Conservation (phyloP, 441 rosid genomes). For the Syzygium malaccense region DNA sequence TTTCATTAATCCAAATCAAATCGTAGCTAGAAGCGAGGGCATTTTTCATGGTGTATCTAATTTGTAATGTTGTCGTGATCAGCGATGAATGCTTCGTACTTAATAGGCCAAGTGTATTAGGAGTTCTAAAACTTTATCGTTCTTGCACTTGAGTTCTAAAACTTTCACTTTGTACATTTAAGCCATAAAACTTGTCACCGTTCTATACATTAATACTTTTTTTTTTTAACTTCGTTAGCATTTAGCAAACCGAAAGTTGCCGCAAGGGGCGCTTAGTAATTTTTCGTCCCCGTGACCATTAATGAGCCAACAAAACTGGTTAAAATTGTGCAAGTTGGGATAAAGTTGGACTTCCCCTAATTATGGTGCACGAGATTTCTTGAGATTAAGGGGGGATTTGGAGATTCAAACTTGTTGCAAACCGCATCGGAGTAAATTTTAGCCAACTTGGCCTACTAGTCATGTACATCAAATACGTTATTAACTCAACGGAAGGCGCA, state of each 20-base stretch:
- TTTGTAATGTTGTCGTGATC: not conserved
- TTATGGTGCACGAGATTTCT: not conserved
- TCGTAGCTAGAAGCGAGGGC: not conserved
- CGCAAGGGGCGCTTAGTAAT: not conserved
- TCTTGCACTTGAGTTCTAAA: not conserved
- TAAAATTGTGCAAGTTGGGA: no score
- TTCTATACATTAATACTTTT: no score
- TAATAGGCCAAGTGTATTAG: not conserved
- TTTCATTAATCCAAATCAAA: not conserved
- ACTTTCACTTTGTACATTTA: no score
- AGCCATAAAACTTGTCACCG: not conserved
- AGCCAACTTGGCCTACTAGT: not conserved
- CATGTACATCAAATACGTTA: not conserved
- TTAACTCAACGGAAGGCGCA: not conserved
- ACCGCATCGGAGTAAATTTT: not conserved
- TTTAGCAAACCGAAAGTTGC: not conserved
- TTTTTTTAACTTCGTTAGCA: no score
- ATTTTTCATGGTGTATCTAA: not conserved
- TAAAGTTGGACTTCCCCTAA: not conserved
- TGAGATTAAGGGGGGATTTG: not conserved
- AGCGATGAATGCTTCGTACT: not conserved
- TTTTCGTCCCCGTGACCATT: not conserved
- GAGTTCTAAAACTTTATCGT: no score
- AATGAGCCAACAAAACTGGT: not conserved
- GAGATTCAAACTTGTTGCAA: not conserved